Percentiles rank a stretch among this genome's conserved stretches.
Evolutionary conservation across 441 rosid species (phyloP).

Genomic region (Arabidopsis lyrata): DNA sequence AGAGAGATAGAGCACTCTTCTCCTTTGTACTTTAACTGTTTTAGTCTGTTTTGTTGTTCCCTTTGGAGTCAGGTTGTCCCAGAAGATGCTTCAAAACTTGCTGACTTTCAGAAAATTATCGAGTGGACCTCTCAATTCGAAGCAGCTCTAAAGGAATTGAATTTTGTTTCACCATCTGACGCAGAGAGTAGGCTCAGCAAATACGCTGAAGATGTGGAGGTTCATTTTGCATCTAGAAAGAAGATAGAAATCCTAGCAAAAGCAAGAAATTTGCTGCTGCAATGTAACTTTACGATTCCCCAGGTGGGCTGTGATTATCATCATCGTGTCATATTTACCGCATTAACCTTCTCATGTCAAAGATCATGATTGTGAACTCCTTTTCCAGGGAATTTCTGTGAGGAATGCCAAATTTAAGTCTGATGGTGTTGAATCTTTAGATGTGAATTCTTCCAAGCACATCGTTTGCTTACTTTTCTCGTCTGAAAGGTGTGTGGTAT

Average conservation of each 20-base stretch:
- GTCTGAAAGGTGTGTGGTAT: constrained; percentile 84
- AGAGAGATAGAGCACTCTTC: constrained; percentile 20
- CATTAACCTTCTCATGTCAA: constrained; percentile 29
- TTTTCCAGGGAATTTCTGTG: constrained; percentile 63
- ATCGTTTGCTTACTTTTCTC: constrained; percentile 78
- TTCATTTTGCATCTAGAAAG: constrained; percentile 93
- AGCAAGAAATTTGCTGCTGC: constrained; percentile 84
- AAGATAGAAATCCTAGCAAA: constrained; percentile 84
- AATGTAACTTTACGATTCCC: constrained; percentile 77
- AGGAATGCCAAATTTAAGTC: constrained; percentile 45
- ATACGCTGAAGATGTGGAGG: constrained; percentile 90
- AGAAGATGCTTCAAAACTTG: constrained; percentile 89
- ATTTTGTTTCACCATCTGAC: constrained; percentile 76
- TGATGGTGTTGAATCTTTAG: constrained; percentile 45
- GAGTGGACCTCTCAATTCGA: constrained; percentile 79
- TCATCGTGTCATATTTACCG: constrained; percentile 2
- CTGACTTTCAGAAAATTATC: constrained; percentile 84
- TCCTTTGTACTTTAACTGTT: constrained; percentile 14
- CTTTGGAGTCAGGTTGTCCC: constrained; percentile 80
- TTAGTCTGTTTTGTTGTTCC: constrained; percentile 23
- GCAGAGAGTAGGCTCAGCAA: constrained; percentile 77
- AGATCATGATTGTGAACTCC: constrained; percentile 26
- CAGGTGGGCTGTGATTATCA: constrained; percentile 56
- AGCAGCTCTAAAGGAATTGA: constrained; percentile 65
- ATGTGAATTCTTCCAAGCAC: constrained; percentile 57